Base-by-base conservation (phyloP, 805 yeast genomes). In the Saccharomyces eubayanus region DNA sequence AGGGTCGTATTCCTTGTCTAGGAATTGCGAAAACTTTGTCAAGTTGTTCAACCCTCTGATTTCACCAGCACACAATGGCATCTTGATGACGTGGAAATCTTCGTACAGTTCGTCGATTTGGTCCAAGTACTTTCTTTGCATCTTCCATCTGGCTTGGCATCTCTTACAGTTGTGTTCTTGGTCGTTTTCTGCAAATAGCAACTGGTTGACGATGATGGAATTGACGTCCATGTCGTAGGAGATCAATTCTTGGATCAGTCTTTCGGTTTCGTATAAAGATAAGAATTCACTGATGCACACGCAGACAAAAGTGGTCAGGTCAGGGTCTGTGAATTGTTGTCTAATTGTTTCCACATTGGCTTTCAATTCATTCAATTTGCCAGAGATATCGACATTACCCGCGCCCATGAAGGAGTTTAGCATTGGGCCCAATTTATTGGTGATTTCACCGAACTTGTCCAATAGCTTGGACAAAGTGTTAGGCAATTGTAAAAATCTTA, bases 211-310 rank as follows among this genome's bases (percentile, higher is more conserved):
- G 58, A 94, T 91, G 65, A 94, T 94, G 41, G 97, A 87, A 72
- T 90, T 92, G 58, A 95, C 96, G 71, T 94, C 99, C 85, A 94
- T 94, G 60, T 90, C 87, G 73, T 89, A 94, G 52, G 92, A 83
- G 73, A 90, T 86, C 69, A 94, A 81, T 70, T 94, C 99, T 75
- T 94, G 99, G 61, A 94, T 88, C 84, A 94, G 82, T 74, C 99
- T 84, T 74, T 94, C 99, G 20, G 98, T 92, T 73, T 94, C 99
- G 72, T 94, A 94, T 49, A 94, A 77, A 1, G 98, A 91, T 67
- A 94, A 78, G 73, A 94, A 94, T 74, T 94, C 99, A 49, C 97
- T 89, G 60, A 94, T 94, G 73, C 99, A 94, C 47, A 94, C 99
- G 74, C 97, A 94, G 31, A 94, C 87, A 64, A 87, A 87, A 0